A percentile compares a stretch with the other conserved stretches of the same genome.
Conservation (phyloP, 306 rosid genomes). For the Quercus parvula region DNA sequence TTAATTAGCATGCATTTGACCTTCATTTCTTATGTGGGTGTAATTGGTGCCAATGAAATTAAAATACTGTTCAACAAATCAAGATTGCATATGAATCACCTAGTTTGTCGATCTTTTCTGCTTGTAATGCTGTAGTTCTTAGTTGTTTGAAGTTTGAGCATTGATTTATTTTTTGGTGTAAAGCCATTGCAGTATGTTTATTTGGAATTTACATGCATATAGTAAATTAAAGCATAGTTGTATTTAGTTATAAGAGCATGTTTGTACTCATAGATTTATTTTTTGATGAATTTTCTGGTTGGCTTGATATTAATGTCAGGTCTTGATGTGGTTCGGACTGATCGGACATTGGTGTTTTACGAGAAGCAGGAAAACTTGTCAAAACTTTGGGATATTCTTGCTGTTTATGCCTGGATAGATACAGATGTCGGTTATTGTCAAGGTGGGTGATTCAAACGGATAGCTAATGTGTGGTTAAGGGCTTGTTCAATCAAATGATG, state of each 20-base stretch:
- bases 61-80: not conserved
- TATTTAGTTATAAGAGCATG: not conserved
- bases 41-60: not conserved
- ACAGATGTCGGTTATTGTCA: constrained; percentile 92
- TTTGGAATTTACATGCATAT: constrained; percentile 10
- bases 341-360: constrained; percentile 89
- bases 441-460: constrained; percentile 50
- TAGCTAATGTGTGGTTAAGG: constrained; percentile 8
- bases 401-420: constrained; percentile 97
- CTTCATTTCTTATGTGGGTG: not conserved
- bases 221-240: no score
- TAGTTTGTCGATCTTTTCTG: not conserved
- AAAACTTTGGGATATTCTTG: constrained; percentile 96
- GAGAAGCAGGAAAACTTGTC: constrained; percentile 88
- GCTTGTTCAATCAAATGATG: not conserved
- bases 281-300: constrained; percentile 10
- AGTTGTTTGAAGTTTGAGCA: not conserved
- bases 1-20: not conserved
- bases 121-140: not conserved
- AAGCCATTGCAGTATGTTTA: not conserved
- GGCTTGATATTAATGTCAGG: constrained; percentile 48
- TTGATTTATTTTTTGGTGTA: not conserved
- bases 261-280: not conserved
- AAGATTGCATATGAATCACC: not conserved
- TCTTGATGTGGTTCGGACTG: constrained; percentile 97